phyloP scores from a whole-genome alignment of 108 stramenopile genomes.

The Skeletonema potamos region DNA sequence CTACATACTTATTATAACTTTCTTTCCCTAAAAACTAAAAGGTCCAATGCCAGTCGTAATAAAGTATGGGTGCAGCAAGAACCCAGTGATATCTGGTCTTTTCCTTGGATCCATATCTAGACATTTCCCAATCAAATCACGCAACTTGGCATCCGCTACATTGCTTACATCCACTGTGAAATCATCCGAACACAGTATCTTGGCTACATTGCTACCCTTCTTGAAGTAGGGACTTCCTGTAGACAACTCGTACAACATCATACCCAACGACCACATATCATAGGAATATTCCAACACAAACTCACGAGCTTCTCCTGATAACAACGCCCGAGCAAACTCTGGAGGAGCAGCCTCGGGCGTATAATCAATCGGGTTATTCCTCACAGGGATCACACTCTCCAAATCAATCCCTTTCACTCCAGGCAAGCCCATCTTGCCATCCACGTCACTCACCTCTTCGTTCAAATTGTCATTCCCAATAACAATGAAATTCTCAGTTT shows the following conservation, averaged over 20 bases:
- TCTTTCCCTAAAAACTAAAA: conserved; percentile 30
- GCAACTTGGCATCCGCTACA: conserved; percentile 51
- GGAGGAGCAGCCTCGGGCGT: conserved; percentile 82
- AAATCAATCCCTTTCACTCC: conserved; percentile 56
- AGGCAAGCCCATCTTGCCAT: conserved; percentile 34
- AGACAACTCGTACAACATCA: conserved; percentile 57
- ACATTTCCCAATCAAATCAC: conserved; percentile 70
- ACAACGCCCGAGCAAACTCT: conserved; percentile 78
- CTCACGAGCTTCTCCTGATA: conserved; percentile 67
- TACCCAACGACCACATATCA: conserved; percentile 64
- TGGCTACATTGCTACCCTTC: conserved; percentile 70
- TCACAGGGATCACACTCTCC: conserved; percentile 44
- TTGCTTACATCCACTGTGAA: conserved; percentile 50
- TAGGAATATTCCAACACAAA: conserved; percentile 64
- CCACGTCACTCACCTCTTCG: conserved; percentile 34
- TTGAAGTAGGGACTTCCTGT: conserved; percentile 67
- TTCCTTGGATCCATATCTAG: conserved; percentile 60
- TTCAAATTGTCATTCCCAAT: conserved; percentile 28
- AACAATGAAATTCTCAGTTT: conserved; percentile 66
- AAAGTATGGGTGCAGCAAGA: conserved; percentile 85
- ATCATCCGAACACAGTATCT: conserved; percentile 38
- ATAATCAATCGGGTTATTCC: conserved; percentile 56
- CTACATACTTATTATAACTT: not conserved
- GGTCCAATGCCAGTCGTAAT: conserved; percentile 56
- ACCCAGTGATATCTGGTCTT: conserved; percentile 66